These are phyloP conservation scores for Ogataea angusta DNA, from an alignment of 805 yeast genomes.

Conservation along the genomic window DNA sequence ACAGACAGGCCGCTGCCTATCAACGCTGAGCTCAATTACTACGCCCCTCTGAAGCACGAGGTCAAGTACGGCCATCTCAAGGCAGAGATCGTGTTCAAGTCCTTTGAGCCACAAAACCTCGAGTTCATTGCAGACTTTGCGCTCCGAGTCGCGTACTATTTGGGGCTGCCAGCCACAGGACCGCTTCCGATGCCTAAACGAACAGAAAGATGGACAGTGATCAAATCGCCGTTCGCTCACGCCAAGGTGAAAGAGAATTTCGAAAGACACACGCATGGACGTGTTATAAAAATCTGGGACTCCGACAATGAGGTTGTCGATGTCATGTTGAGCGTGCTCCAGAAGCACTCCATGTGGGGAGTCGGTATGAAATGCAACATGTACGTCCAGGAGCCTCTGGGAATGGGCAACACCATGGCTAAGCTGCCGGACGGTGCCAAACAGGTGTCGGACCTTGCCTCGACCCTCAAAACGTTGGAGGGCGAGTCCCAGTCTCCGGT, in stretches of 20 bases:
- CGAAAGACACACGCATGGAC: constrained; percentile 79
- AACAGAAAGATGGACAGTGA: constrained; percentile 90
- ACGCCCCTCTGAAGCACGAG: constrained; percentile 72
- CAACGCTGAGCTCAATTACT: constrained; percentile 76
- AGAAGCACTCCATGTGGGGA: constrained; percentile 74
- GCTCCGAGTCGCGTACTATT: constrained; percentile 81
- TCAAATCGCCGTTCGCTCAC: constrained; percentile 87
- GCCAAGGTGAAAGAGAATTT: constrained; percentile 94
- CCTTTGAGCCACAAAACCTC: constrained; percentile 66
- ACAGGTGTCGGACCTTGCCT: constrained; percentile 20
- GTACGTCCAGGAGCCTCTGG: constrained; percentile 50
- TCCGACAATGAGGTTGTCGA: constrained; percentile 83
- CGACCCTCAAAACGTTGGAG: constrained; percentile 24
- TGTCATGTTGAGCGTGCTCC: constrained; percentile 71
- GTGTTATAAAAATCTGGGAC: constrained; percentile 75
- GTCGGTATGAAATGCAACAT: constrained; percentile 79
- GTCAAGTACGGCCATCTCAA: constrained; percentile 69
- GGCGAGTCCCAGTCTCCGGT: constrained; percentile 39
- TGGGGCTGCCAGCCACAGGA: constrained; percentile 83
- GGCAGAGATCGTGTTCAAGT: constrained; percentile 72
- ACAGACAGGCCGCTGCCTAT: constrained; percentile 67
- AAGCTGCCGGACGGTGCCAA: constrained; percentile 21
- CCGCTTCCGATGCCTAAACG: constrained; percentile 66
- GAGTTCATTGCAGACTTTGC: constrained; percentile 83
- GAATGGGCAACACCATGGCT: constrained; percentile 40